Conservation (phyloP, 2,329 filamentous ascomycete genomes). For the Penicillium sp. region DNA sequence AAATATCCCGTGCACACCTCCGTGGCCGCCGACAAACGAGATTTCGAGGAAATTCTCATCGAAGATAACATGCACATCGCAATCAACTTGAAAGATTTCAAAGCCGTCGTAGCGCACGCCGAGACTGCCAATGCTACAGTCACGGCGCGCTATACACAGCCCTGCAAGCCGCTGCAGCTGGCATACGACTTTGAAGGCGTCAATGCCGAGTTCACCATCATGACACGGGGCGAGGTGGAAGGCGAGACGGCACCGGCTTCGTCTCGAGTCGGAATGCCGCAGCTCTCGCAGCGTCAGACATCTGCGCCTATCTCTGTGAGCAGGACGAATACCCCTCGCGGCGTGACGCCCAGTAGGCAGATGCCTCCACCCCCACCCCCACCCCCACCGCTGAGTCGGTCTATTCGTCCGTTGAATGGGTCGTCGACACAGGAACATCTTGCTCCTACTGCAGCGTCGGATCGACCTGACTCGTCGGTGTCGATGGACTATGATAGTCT, state of each 20-base stretch:
- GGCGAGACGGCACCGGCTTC: constrained; percentile 35
- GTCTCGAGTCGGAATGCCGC: constrained; percentile 38
- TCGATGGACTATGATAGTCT: constrained; percentile 52
- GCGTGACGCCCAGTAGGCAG: constrained; percentile 15
- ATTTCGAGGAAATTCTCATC: constrained; percentile 58
- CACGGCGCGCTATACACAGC: constrained; percentile 56
- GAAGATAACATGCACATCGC: constrained; percentile 58
- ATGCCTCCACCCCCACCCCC: constrained; percentile 26
- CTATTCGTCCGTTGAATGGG: constrained; percentile 34
- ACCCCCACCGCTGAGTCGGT: constrained; percentile 23
- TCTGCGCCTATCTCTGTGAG: constrained; percentile 26
- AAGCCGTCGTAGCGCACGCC: constrained; percentile 59
- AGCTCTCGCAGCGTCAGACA: constrained; percentile 40
- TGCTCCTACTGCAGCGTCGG: constrained; percentile 19
- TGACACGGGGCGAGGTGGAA: constrained; percentile 57
- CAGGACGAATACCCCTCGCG: constrained; percentile 8
- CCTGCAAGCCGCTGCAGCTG: constrained; percentile 58
- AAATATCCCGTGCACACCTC: constrained; percentile 63
- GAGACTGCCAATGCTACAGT: constrained; percentile 54
- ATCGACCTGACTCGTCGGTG: constrained; percentile 24
- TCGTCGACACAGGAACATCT: constrained; percentile 25
- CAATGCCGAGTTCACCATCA: constrained; percentile 58
- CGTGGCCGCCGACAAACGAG: constrained; percentile 57
- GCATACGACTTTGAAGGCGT: constrained; percentile 55
- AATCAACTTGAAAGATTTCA: constrained; percentile 63